Base-by-base conservation (phyloP, 192 early-diverging fungal species). In the Backusella macrospora region DNA sequence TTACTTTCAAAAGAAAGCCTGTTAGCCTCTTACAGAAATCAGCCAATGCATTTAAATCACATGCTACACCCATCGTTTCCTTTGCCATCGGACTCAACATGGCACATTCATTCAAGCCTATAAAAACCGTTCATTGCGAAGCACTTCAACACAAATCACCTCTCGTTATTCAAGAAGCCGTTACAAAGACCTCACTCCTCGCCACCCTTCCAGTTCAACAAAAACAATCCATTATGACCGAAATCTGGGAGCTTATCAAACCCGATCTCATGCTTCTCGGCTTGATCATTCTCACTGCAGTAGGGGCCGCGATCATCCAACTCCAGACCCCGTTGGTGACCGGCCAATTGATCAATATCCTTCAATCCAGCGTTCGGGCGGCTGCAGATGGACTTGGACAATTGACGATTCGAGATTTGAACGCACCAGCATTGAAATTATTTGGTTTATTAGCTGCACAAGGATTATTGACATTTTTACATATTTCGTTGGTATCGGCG, bases 401-500 rank as follows among this genome's bases (percentile, higher is more conserved):
- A 8, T 34, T 82, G n/a, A 69, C 79, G 0, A 65, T 83, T 45
- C 38, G 75, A 6, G 76, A 74, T 16, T 64, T 87, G 43, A 71
- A 80, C 5, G 74, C 74, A 46, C 83, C 88, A 8, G 88, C 87
- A 5, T 52, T 83, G 26, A 81, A 83, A 48, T 74, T 91, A n/a
- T 69, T 90, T 26, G 78, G 52, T n/a, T 74, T 91, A 40, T 81
- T 89, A 18, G 71, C 82, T 7, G 81, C 83, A 43, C 86, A 91
- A 73, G 90, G 86, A 29, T 44, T 82, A 15, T 78, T 91, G 70
- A 88, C 90, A 29, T 86, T 86, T 77, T 82, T 81, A 1, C 90
- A 91, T 67, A 88, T 89, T n/a, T 77, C 86, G 18, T 79, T 91
- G 68, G 88, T 89, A 9, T 77, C 88, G 6, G 70, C 80, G 1